These are phyloP conservation scores for Amyloporia xantha DNA, from an alignment of 768 basidiomycete species.

Conservation along the genomic window DNA sequence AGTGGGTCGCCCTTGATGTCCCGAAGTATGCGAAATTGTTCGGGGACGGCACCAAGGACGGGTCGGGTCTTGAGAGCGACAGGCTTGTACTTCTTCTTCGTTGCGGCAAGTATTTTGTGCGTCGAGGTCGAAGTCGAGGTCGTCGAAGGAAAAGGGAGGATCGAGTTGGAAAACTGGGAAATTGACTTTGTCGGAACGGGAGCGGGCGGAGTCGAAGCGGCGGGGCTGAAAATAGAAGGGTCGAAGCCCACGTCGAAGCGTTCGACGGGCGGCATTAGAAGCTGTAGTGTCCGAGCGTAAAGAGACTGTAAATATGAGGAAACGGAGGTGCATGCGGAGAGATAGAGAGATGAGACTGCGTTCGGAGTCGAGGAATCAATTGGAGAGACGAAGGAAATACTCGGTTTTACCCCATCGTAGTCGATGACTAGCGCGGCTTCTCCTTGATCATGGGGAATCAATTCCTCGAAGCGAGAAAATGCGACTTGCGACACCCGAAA, in stretches of 20 bases:
- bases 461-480: conserved; percentile 11
- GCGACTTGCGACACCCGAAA: not conserved
- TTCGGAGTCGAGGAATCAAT: not conserved
- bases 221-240: not conserved
- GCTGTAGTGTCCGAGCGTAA: not conserved
- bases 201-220: not conserved
- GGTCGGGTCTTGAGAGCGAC: conserved; percentile 15
- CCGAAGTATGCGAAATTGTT: conserved; percentile 14
- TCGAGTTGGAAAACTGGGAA: not conserved
- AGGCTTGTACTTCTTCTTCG: conserved; percentile 18
- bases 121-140: not conserved
- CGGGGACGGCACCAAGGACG: conserved; percentile 13
- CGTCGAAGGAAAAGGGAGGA: not conserved
- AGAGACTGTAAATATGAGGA: not conserved
- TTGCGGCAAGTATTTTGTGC: not conserved
- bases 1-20: conserved; percentile 13
- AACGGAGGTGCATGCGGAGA: not conserved
- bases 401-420: not conserved
- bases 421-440: conserved; percentile 7
- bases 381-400: not conserved
- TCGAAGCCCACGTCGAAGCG: not conserved
- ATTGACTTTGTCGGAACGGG: not conserved
- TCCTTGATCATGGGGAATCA: conserved; percentile 8
- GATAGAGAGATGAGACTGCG: conserved; percentile 1
- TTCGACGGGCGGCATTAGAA: not conserved